Percentiles rank a stretch among this genome's conserved stretches.
Conservation (phyloP, 192 early-diverging fungal genomes). For the Glomus cerebriforme region DNA sequence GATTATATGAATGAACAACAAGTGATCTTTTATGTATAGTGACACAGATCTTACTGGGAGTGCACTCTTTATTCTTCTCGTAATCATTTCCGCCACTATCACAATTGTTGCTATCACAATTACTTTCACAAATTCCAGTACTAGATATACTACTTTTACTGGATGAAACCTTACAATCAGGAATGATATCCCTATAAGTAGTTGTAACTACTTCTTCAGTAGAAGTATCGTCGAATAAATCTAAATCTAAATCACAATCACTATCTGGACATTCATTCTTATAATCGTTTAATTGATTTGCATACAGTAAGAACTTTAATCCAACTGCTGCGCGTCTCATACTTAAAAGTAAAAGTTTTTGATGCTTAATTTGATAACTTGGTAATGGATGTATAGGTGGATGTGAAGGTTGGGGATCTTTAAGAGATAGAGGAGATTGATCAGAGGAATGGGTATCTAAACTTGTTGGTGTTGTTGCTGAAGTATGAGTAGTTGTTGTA, state of each 20-base stretch:
- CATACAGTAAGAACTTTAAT: constrained; percentile 31
- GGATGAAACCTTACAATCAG: not conserved
- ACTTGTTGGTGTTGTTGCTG: not conserved
- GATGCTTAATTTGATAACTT: constrained; percentile 11
- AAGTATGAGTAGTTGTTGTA: not conserved
- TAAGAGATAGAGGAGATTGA: not conserved
- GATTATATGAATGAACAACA: constrained; percentile 31
- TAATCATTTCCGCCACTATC: not conserved
- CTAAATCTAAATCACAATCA: constrained; percentile 23
- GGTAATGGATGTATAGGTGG: constrained; percentile 6
- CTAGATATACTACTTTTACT: not conserved
- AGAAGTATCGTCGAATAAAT: constrained; percentile 13
- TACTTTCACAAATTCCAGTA: not conserved
- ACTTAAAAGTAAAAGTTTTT: constrained; percentile 14
- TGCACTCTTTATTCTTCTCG: not conserved
- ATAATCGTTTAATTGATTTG: constrained; percentile 32
- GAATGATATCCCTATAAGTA: not conserved
- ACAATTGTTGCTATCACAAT: not conserved
- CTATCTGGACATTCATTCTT: constrained; percentile 23
- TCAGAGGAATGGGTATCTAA: not conserved
- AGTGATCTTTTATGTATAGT: constrained; percentile 10
- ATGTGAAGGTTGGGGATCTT: not conserved
- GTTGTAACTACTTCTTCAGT: not conserved
- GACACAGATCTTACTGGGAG: constrained; percentile 4
- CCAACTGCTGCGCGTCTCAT: constrained; percentile 33